These are phyloP conservation scores for Lecanicillium sp. DNA, from an alignment of 2,329 filamentous ascomycete genomes.

Conservation along the genomic window DNA sequence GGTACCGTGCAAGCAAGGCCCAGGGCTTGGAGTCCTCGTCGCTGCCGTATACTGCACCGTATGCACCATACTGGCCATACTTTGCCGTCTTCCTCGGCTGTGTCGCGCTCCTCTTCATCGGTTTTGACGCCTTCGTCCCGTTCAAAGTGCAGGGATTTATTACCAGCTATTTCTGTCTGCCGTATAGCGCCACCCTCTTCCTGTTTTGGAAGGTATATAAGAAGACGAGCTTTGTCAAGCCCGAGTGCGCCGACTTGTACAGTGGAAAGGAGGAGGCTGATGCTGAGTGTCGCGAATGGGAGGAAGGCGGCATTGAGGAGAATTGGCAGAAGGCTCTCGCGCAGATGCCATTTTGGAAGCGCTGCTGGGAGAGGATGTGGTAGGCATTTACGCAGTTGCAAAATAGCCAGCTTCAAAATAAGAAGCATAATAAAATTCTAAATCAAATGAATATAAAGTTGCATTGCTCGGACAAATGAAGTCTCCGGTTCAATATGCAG, in stretches of 20 bases:
- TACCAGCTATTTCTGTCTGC: constrained; percentile 45
- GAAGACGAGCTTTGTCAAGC: constrained; percentile 47
- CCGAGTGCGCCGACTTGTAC: constrained; percentile 52
- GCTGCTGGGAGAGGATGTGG: constrained; percentile 32
- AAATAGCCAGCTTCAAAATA: not conserved
- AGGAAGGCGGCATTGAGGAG: constrained; percentile 37
- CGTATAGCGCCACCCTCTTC: constrained; percentile 49
- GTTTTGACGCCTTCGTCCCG: constrained; percentile 47
- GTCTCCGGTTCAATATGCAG: no score
- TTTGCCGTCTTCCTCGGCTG: constrained; percentile 38
- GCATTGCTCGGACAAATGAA: no score
- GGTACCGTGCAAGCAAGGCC: constrained; percentile 40
- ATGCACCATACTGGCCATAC: constrained; percentile 45
- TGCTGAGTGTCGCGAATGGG: constrained; percentile 38
- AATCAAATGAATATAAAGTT: no score
- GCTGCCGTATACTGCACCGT: constrained; percentile 41
- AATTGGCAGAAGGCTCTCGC: constrained; percentile 29
- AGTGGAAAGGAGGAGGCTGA: constrained; percentile 60
- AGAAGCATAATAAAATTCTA: no score
- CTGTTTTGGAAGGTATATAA: constrained; percentile 59
- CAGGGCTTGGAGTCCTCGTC: constrained; percentile 36
- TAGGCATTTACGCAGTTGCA: constrained; percentile 13
- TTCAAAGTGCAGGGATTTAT: constrained; percentile 41
- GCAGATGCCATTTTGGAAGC: constrained; percentile 25
- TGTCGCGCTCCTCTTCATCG: constrained; percentile 46